Evolutionary conservation across 306 rosid genomes (phyloP), one percentile per base, ranked within the genome.

Genomic region (Cucurbita argyrosperma): DNA sequence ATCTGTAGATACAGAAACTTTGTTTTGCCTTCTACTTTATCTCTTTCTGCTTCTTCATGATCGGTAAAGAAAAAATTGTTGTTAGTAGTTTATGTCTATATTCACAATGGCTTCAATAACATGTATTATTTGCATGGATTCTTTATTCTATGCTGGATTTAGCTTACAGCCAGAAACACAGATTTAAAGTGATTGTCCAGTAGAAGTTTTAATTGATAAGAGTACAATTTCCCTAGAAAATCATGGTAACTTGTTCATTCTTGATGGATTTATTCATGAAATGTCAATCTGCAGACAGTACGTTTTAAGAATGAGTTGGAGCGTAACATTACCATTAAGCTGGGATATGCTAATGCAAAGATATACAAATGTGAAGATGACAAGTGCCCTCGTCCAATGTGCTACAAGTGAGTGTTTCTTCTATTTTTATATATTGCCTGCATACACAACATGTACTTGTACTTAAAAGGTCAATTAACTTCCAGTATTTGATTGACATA

Each of bases 261-360:
- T 50, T 50, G 74, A 30, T 30, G 74, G 40, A 45, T 69, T 42
- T 23, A 30, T 47, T 50, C 5, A 9, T 70, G 63, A 30, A 51
- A 51, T 53, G 62, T 45, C 39, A 8, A 74, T 74, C 70, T 74
- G 91, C 78, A 76, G 78, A 76, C 78, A 37, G 78, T 93, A 63
- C 97, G 98, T 57, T 93, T 93, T 75, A 93, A 93, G 80, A 93
- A 93, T 79, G 98, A 93, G 81, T 82, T 92, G 86, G 98, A 92
- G 80, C 89, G 98, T 42, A 93, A 93, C 81, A 93, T 93, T 76
- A 93, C 98, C 18, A 93, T 93, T 80, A 94, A 94, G 87, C 92
- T 94, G 76, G 98, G 98, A 51, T 93, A 93, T 80, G 98, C 98
- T 4, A 93, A 93, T 83, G 98, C 98, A 35, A 93, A 93, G 80